Conservation (phyloP, 2,329 filamentous ascomycete species). For the Anthostomella pinea region DNA sequence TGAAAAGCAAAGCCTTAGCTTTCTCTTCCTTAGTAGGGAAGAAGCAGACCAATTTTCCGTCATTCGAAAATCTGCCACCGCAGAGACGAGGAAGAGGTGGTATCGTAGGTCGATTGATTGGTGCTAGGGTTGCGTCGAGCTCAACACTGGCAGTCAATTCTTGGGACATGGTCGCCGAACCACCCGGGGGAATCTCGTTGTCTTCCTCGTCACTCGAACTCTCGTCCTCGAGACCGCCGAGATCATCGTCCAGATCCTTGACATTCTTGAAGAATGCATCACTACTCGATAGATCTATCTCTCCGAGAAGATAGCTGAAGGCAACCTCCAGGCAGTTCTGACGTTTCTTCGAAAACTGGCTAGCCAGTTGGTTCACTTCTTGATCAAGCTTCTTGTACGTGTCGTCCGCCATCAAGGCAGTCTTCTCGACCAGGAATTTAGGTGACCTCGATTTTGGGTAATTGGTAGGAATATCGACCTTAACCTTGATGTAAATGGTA, state of each 20-base stretch:
- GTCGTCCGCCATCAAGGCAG: conserved; percentile 58
- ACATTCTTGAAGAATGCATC: conserved; percentile 62
- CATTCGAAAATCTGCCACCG: conserved; percentile 59
- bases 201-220: conserved; percentile 85
- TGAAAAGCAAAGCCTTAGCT: conserved; percentile 48
- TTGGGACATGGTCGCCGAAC: conserved; percentile 59
- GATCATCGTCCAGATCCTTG: conserved; percentile 58
- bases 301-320: conserved; percentile 62
- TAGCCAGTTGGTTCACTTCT: conserved; percentile 56
- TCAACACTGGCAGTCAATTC: conserved; percentile 56
- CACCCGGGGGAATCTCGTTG: conserved; percentile 49
- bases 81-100: conserved; percentile 58
- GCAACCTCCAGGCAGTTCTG: conserved; percentile 62
- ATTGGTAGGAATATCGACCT: conserved; percentile 55
- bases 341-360: conserved; percentile 53
- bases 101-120: conserved; percentile 49
- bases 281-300: conserved; percentile 58
- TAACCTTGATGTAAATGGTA: conserved; percentile 60
- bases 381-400: conserved; percentile 51
- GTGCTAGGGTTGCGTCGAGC: conserved; percentile 50
- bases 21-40: conserved; percentile 67
- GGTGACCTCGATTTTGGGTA: conserved; percentile 59
- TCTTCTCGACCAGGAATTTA: conserved; percentile 59
- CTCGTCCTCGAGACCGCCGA: conserved; percentile 62
- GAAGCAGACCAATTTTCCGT: conserved; percentile 64